A percentile compares a stretch with the other conserved stretches of the same genome.
phyloP scores from a whole-genome alignment of 2,329 filamentous ascomycete genomes.

The Aschersonia sp. region DNA sequence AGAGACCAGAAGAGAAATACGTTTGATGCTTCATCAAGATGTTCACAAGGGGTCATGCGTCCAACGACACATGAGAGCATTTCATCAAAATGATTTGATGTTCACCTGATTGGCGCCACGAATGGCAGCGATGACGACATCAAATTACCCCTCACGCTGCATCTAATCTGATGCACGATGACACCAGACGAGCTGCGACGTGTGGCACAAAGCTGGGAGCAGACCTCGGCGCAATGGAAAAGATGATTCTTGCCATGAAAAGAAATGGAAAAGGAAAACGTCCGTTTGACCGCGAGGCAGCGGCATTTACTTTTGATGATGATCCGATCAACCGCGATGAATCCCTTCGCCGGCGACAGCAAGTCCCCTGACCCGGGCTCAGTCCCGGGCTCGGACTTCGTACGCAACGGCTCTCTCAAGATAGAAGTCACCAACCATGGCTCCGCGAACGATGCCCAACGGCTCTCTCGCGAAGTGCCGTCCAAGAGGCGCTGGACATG shows the following conservation, averaged over 20 bases:
- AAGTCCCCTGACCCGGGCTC: too few relatives aligned
- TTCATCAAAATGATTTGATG: background rate
- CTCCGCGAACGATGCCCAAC: background rate
- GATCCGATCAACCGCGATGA: too few relatives aligned
- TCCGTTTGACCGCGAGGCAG: too few relatives aligned
- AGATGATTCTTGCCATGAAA: too few relatives aligned
- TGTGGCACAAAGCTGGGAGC: background rate
- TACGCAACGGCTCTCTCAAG: background rate
- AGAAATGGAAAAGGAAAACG: too few relatives aligned
- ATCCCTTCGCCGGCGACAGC: too few relatives aligned
- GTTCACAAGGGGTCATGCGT: too few relatives aligned
- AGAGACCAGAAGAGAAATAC: too few relatives aligned
- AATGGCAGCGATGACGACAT: background rate
- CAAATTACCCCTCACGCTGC: background rate
- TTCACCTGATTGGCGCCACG: background rate
- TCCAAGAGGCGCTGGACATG: background rate
- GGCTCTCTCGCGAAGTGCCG: background rate
- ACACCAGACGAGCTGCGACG: background rate
- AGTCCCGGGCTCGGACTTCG: too few relatives aligned
- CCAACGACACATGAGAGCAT: too few relatives aligned
- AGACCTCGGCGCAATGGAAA: background rate
- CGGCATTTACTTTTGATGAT: too few relatives aligned
- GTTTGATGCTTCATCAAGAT: too few relatives aligned
- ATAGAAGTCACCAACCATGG: background rate
- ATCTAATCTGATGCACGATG: background rate